phyloP scores from a whole-genome alignment of 2,329 filamentous ascomycete genomes.

The Dothideomycetes sp. region DNA sequence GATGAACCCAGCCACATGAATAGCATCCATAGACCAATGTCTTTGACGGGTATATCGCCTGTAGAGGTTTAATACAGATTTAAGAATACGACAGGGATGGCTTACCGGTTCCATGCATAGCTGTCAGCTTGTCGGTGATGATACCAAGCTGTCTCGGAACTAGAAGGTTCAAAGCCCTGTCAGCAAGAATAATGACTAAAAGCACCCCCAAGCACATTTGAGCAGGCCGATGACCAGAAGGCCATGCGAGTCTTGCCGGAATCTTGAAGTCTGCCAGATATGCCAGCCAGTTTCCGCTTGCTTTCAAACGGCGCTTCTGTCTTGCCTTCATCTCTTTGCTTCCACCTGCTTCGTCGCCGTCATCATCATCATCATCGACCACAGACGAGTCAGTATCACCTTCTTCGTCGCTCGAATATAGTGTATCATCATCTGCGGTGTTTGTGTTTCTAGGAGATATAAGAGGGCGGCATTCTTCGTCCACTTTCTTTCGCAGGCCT shows the following conservation, averaged over 20 bases:
- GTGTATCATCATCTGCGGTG: conserved; percentile 16
- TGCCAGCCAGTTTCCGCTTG: conserved; percentile 66
- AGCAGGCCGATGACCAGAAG: conserved; percentile 54
- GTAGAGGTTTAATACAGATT: neutral
- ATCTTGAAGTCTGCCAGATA: conserved; percentile 67
- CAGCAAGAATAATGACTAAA: conserved; percentile 56
- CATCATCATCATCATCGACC: conserved; percentile 39
- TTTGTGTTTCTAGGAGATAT: conserved; percentile 11
- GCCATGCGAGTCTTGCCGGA: conserved; percentile 73
- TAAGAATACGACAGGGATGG: conserved; percentile 15
- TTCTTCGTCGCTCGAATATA: conserved; percentile 15
- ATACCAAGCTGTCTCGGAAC: conserved; percentile 75
- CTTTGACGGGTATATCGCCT: conserved; percentile 39
- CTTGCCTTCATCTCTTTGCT: conserved; percentile 46
- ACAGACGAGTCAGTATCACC: conserved; percentile 15
- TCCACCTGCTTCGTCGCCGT: conserved; percentile 47
- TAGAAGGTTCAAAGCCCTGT: conserved; percentile 65
- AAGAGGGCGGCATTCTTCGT: conserved; percentile 10
- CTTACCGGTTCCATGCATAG: conserved; percentile 34
- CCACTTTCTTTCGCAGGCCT: neutral
- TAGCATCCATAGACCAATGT: conserved; percentile 44
- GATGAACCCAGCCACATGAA: conserved; percentile 42
- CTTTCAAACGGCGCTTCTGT: conserved; percentile 55
- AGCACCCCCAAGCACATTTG: conserved; percentile 62
- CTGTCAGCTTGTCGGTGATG: conserved; percentile 60